These are phyloP conservation scores for Leishmania tarentolae DNA, from an alignment of 208 protist genomes.

Conservation along the genomic window DNA sequence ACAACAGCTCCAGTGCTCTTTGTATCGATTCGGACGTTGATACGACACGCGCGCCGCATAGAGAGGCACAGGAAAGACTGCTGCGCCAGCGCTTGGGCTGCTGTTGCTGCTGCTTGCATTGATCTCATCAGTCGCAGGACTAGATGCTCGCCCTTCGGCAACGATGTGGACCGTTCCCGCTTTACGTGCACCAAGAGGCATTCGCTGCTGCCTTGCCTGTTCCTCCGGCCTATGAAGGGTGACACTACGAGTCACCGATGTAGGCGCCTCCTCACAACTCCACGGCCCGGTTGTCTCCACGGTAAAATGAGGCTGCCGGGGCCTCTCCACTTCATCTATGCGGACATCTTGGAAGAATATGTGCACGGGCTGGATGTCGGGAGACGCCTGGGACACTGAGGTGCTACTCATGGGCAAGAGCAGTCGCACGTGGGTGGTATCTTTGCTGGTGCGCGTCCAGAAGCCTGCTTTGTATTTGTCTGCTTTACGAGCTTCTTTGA, in stretches of 20 bases:
- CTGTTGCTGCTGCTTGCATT: neutral
- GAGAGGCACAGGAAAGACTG: constrained; percentile 11
- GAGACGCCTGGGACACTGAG: neutral
- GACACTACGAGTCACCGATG: constrained; percentile 2
- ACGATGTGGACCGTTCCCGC: constrained; percentile 10
- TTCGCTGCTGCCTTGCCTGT: constrained; percentile 11
- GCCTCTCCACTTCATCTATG: neutral
- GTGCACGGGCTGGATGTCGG: constrained; percentile 1
- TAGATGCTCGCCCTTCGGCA: neutral
- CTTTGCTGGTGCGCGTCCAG: neutral
- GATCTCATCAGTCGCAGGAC: neutral
- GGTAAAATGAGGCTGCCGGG: constrained; percentile 6
- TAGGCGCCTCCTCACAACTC: constrained; percentile 2
- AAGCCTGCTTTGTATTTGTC: neutral
- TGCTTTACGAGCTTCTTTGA: neutral
- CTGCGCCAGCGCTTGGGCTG: neutral
- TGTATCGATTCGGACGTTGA: constrained; percentile 24
- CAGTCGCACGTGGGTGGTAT: neutral
- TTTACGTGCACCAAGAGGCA: constrained; percentile 9
- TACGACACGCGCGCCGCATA: constrained; percentile 20
- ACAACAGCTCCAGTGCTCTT: constrained; percentile 17
- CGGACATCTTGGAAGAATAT: constrained; percentile 12
- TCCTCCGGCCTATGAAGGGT: constrained; percentile 3
- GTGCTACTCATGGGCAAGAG: neutral
- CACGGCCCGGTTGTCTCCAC: constrained; percentile 6